phyloP scores from a whole-genome alignment of 192 early-diverging fungal genomes.

The Coemansia sp. region DNA sequence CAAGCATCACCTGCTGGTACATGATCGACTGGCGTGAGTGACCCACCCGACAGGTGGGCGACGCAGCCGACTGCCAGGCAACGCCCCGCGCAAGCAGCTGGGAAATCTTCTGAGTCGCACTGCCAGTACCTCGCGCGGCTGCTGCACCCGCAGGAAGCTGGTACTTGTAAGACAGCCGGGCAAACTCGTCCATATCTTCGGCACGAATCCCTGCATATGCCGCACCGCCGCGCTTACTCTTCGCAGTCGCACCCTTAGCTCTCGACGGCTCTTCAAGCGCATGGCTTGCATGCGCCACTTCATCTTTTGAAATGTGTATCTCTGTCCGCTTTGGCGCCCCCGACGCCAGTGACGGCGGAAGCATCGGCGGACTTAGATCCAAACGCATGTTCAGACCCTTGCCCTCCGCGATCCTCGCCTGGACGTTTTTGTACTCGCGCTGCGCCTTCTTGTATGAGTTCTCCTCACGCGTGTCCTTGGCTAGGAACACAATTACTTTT shows the following conservation, averaged over 20 bases:
- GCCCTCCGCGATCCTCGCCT: slow-evolving; percentile 40
- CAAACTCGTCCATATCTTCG: slow-evolving; percentile 20
- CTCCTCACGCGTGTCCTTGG: slow-evolving; percentile 50
- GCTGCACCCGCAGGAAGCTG: not conserved
- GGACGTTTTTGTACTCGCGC: slow-evolving; percentile 51
- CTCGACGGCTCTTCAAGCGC: not conserved
- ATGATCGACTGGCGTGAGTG: slow-evolving; percentile 24
- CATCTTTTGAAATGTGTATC: slow-evolving; percentile 28
- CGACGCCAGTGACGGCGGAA: slow-evolving; percentile 29
- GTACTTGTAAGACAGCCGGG: slow-evolving; percentile 32
- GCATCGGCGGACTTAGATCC: slow-evolving; percentile 49
- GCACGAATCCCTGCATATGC: slow-evolving; percentile 15
- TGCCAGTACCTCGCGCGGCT: not conserved
- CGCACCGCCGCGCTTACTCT: slow-evolving; percentile 1
- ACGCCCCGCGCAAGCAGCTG: slow-evolving; percentile 28
- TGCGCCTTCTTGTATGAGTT: slow-evolving; percentile 50
- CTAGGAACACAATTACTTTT: slow-evolving; percentile 47
- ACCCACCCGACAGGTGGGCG: slow-evolving; percentile 18
- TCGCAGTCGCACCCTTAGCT: not conserved
- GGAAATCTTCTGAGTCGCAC: slow-evolving; percentile 4
- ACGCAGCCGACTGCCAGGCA: slow-evolving; percentile 37
- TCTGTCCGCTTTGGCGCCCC: slow-evolving; percentile 26
- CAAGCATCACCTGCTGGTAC: slow-evolving; percentile 36
- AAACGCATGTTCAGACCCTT: slow-evolving; percentile 29
- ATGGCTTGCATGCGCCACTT: slow-evolving; percentile 7